These are phyloP conservation scores for Pinus albicaulis DNA, from an alignment of 75 land plant species.

Conservation along the genomic window DNA sequence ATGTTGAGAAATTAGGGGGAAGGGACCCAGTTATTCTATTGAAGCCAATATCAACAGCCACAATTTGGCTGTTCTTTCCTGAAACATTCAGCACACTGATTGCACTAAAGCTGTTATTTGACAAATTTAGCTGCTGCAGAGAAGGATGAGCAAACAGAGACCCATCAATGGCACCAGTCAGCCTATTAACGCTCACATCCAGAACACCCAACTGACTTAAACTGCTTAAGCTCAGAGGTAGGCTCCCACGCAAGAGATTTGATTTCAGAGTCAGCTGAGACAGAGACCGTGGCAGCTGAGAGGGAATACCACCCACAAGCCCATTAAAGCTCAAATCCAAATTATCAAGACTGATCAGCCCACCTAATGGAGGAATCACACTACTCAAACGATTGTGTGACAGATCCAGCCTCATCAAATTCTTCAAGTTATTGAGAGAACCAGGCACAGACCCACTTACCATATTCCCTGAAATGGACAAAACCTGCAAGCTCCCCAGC, in stretches of 20 bases:
- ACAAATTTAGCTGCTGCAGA: conserved; percentile 55
- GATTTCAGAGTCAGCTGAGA: conserved; percentile 6
- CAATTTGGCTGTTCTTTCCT: conserved; percentile 16
- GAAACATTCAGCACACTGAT: conserved; percentile 23
- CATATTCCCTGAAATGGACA: neutral
- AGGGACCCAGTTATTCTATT: conserved; percentile 45
- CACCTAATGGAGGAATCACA: conserved; percentile 4
- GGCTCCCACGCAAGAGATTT: conserved; percentile 4
- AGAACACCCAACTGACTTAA: conserved; percentile 14
- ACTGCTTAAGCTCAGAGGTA: conserved; percentile 4
- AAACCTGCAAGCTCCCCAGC: conserved; percentile 5
- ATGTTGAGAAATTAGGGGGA: conserved; percentile 37
- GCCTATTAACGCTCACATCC: conserved; percentile 27
- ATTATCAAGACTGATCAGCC: neutral
- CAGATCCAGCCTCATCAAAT: neutral
- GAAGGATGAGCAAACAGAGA: conserved; percentile 48
- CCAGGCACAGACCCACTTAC: neutral
- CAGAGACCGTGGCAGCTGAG: conserved; percentile 13
- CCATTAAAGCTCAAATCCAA: conserved; percentile 16
- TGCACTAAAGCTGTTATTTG: conserved; percentile 47
- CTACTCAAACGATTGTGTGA: neutral
- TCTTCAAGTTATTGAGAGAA: neutral
- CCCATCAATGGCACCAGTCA: conserved; percentile 31
- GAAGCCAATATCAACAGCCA: conserved; percentile 64
- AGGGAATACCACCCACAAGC: conserved; percentile 12